Base-by-base conservation (phyloP, 2,329 filamentous ascomycete genomes). In the Claviceps maximensis region DNA sequence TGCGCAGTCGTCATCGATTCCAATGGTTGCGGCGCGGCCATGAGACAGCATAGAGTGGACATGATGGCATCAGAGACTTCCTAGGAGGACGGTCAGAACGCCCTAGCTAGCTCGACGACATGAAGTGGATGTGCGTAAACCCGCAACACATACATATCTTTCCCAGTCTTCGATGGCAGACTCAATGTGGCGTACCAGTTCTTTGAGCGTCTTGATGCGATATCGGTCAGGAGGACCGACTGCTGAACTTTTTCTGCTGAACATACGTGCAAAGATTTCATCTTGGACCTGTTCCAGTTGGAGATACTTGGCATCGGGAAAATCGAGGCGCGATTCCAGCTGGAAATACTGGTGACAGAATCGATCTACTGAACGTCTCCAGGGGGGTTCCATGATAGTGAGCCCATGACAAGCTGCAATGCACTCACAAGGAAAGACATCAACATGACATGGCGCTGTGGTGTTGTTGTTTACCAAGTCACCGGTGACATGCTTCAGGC, bases 11-110 rank as follows among this genome's bases (percentile, higher is more conserved):
- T 78, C 41, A 75, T 71, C 27, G 76, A 65, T 62, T 89, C 82
- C 21, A 82, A 75, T n/a, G 79, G 81, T 17, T 86, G 68, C 17
- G 81, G 79, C 31, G 76, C 73, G 21, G 76, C 73, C 54, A 94
- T 74, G 25, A 93, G 74, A 55, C 74, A 67, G 52, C 83, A 80
- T 59, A 94, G 76, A 40, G 75, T 72, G 53, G 74, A 74, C 77
- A 91, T 87, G 61, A 96, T 77, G 66, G 84, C 76, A 68, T 95
- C 87, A 56, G 85, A 89, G 47, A 95, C 83, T 66, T 85, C 89
- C 90, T 96, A 69, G 27, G 42, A 49, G 31, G 4, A 44, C 23
- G 52, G 58, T 69, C 53, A 69, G 65, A 55, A 51, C 42, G 55
- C 47, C 48, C 54, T 8, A 15, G 21, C 21, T 27, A 31, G 47